A percentile compares a stretch with the other conserved stretches of the same genome.
These are phyloP conservation scores for Populus hybrid DNA, from an alignment of 441 rosid species.

Conservation along the genomic window DNA sequence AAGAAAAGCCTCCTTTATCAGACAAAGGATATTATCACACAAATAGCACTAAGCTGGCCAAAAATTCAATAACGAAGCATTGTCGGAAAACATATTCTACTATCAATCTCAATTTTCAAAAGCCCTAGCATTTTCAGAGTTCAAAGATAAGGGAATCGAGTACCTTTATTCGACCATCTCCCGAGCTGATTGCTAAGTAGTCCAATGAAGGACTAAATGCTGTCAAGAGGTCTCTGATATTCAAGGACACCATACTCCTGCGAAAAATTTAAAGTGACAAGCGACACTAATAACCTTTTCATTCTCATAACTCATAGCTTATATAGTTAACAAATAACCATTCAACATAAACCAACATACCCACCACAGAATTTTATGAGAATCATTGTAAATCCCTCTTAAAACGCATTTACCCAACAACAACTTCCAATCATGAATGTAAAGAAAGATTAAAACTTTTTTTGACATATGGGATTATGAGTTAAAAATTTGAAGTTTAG, in stretches of 20 bases:
- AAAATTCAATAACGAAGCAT: not conserved
- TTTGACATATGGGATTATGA: not conserved
- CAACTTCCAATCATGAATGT: not conserved
- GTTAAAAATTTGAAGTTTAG: not conserved
- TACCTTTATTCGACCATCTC: slow-evolving; percentile 92
- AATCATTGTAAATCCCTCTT: not conserved
- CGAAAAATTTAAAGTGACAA: not conserved
- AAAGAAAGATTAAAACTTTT: not conserved
- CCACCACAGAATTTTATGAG: not conserved
- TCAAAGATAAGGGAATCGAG: not conserved
- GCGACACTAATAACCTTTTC: not conserved
- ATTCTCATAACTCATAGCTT: not conserved
- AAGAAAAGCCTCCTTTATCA: not conserved
- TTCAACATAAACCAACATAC: not conserved
- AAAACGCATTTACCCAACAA: not conserved
- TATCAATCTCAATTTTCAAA: not conserved
- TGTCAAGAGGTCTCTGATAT: slow-evolving; percentile 64
- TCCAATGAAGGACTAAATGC: slow-evolving; percentile 75
- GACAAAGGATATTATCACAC: not conserved
- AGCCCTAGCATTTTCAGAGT: not conserved
- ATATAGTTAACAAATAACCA: not conserved
- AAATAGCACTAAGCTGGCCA: not conserved
- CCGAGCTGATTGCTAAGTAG: slow-evolving; percentile 68
- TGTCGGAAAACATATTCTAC: not conserved
- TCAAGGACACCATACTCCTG: slow-evolving; percentile 44